Conservation (phyloP, 805 yeast species). For the Saccharomycopsis malanga region DNA sequence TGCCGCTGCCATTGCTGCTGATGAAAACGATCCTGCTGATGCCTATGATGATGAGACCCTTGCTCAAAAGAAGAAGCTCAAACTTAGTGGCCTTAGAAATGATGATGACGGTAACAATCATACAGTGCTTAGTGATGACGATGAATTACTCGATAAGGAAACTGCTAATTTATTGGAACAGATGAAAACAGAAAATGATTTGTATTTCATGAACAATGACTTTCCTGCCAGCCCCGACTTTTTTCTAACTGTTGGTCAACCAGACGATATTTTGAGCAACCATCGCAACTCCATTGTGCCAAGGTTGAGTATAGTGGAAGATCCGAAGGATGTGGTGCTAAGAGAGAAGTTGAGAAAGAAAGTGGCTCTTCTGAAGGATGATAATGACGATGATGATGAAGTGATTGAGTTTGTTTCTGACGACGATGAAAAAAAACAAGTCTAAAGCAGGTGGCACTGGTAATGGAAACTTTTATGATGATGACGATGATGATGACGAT, state of each 20-base stretch:
- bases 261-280: neutral
- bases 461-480: slow-evolving; percentile 19
- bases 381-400: slow-evolving; percentile 24
- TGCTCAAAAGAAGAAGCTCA: slow-evolving; percentile 17
- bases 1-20: slow-evolving; percentile 29
- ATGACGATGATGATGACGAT: slow-evolving; percentile 26
- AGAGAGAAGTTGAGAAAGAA: slow-evolving; percentile 8
- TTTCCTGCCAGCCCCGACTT: slow-evolving; percentile 5
- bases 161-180: slow-evolving; percentile 17
- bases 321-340: slow-evolving; percentile 17
- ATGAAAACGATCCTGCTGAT: slow-evolving; percentile 18
- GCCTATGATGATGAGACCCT: slow-evolving; percentile 22
- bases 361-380: neutral
- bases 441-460: slow-evolving; percentile 23
- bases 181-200: slow-evolving; percentile 12
- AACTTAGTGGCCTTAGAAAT: neutral
- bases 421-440: slow-evolving; percentile 25
- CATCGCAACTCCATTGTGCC: slow-evolving; percentile 3
- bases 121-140: slow-evolving; percentile 22
- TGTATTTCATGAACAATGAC: slow-evolving; percentile 7
- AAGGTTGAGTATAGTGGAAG: slow-evolving; percentile 17
- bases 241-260: neutral
- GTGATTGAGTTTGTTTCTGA: slow-evolving; percentile 30
- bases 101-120: slow-evolving; percentile 6
- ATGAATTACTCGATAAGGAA: slow-evolving; percentile 23